These are phyloP conservation scores for Scheffersomyces stambukii DNA, from an alignment of 1,139 yeast genomes.

Conservation along the genomic window DNA sequence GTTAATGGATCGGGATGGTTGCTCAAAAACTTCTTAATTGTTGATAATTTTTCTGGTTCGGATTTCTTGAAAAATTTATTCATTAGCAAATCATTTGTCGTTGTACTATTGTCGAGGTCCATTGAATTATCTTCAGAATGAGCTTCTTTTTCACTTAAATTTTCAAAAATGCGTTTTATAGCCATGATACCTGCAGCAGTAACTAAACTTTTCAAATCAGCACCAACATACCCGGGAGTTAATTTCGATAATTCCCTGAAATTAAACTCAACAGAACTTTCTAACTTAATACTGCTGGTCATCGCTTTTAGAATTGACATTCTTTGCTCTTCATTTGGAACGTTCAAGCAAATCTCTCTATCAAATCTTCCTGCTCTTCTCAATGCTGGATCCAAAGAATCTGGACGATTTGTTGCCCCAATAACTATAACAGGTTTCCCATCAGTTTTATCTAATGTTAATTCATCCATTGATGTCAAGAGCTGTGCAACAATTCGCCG, in stretches of 20 bases:
- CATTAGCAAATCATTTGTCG: conserved; percentile 8
- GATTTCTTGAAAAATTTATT: conserved; percentile 25
- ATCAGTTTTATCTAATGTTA: conserved; percentile 79
- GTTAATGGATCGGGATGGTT: conserved; percentile 80
- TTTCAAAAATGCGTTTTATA: conserved; percentile 78
- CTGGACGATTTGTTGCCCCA: conserved; percentile 50
- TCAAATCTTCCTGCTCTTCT: conserved; percentile 50
- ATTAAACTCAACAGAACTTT: conserved; percentile 60
- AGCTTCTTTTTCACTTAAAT: conserved; percentile 29
- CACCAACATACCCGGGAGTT: conserved; percentile 98
- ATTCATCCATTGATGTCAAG: conserved; percentile 79
- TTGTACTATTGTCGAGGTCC: conserved; percentile 37
- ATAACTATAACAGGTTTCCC: conserved; percentile 78
- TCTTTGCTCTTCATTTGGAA: conserved; percentile 86
- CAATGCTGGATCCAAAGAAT: conserved; percentile 45
- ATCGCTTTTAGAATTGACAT: conserved; percentile 71
- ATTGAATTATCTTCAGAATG: conserved; percentile 21
- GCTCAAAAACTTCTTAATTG: conserved; percentile 67
- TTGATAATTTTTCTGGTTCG: conserved; percentile 47
- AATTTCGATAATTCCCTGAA: conserved; percentile 73
- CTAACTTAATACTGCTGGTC: conserved; percentile 59
- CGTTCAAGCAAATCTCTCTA: conserved; percentile 62
- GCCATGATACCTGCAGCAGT: conserved; percentile 97
- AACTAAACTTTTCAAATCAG: conserved; percentile 89
- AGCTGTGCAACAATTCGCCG: conserved; percentile 94